These are phyloP conservation scores for Mycocentrospora acerina DNA, from an alignment of 2,329 filamentous ascomycete genomes.

Conservation along the genomic window DNA sequence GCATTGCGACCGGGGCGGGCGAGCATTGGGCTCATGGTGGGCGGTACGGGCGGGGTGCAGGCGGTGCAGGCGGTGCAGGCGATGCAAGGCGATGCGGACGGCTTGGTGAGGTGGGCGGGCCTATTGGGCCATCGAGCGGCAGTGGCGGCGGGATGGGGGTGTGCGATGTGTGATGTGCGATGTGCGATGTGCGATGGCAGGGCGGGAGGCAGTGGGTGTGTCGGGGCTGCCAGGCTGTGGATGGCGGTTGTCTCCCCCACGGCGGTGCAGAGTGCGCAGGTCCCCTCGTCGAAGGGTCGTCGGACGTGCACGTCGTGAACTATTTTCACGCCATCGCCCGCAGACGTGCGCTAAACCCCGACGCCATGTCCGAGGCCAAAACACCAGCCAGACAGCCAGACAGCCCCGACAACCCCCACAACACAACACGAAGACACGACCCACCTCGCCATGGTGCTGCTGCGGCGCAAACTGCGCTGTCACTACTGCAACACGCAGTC, in stretches of 20 bases:
- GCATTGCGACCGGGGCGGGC: slow-evolving; percentile 25
- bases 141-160: background rate
- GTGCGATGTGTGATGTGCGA: too few species aligned
- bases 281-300: background rate
- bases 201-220: background rate
- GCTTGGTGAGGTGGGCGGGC: slow-evolving; percentile 14
- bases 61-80: slow-evolving; percentile 4
- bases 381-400: slow-evolving; percentile 1
- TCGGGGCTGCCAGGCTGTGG: background rate
- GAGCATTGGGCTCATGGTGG: slow-evolving; percentile 38
- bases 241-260: background rate
- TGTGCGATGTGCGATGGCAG: too few species aligned
- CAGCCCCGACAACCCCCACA: slow-evolving; percentile 10
- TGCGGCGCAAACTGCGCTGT: slow-evolving; percentile 39
- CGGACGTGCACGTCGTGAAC: too few species aligned
- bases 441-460: slow-evolving; percentile 29
- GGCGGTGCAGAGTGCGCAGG: too few species aligned
- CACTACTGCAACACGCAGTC: slow-evolving; percentile 36
- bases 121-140: slow-evolving; percentile 29
- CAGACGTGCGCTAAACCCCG: too few species aligned
- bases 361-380: background rate
- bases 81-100: background rate
- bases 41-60: slow-evolving; percentile 54
- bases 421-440: slow-evolving; percentile 1
- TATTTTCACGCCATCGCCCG: too few species aligned